Percentiles rank a stretch among this genome's conserved stretches.
Conservation (phyloP, 2,329 filamentous ascomycete genomes). For the Dactylonectria macrodidyma region DNA sequence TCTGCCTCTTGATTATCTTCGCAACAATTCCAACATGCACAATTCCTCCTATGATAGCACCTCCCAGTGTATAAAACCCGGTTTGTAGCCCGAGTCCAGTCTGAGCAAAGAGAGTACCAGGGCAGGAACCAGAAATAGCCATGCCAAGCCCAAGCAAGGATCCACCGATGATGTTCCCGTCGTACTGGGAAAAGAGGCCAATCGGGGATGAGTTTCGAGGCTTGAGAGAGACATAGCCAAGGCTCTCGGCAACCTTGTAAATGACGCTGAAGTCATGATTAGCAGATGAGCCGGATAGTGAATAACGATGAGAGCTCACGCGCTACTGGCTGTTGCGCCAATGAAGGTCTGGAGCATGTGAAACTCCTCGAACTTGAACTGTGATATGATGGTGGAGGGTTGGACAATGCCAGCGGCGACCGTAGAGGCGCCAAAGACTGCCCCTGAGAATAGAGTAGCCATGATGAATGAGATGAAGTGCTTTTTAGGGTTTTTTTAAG, state of each 20-base stretch:
- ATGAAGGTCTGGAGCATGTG: constrained; percentile 78
- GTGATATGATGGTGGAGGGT: constrained; percentile 71
- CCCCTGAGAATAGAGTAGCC: constrained; percentile 63
- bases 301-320: constrained; percentile 61
- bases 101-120: constrained; percentile 76
- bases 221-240: constrained; percentile 59
- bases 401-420: constrained; percentile 72
- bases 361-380: constrained; percentile 73
- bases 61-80: constrained; percentile 67
- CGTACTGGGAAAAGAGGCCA: constrained; percentile 68
- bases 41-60: constrained; percentile 70
- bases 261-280: constrained; percentile 52
- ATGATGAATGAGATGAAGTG: constrained; percentile 33
- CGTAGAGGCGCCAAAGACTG: constrained; percentile 74
- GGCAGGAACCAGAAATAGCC: constrained; percentile 75
- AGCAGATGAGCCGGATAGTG: not conserved
- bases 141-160: constrained; percentile 75
- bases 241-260: constrained; percentile 61
- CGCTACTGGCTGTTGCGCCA: constrained; percentile 72
- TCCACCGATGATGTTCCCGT: constrained; percentile 77
- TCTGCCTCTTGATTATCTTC: constrained; percentile 50
- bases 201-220: constrained; percentile 67
- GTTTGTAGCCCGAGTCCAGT: constrained; percentile 67
- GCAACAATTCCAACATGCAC: constrained; percentile 63
- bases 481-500: not conserved